phyloP scores from a whole-genome alignment of 2,329 filamentous ascomycete species.

The Trichoderma citrinoviride region DNA sequence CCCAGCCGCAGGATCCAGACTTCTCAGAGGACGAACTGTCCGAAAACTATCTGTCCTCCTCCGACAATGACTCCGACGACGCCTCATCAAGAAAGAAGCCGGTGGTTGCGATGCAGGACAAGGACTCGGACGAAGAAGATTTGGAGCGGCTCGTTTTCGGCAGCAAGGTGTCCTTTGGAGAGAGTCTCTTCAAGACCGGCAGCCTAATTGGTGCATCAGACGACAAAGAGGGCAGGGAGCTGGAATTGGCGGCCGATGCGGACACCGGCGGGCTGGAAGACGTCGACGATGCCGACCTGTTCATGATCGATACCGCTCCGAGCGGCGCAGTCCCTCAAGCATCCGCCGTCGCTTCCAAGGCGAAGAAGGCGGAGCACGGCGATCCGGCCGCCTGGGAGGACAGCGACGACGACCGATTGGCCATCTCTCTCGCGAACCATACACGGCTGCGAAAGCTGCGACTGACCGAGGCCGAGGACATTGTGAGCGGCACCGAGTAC shows the following conservation, averaged over 20 bases:
- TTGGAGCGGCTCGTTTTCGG: constrained; percentile 88
- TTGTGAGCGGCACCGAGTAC: constrained; percentile 85
- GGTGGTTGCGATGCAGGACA: constrained; percentile 48
- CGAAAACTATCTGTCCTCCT: constrained; percentile 31
- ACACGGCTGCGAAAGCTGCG: constrained; percentile 80
- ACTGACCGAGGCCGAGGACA: constrained; percentile 75
- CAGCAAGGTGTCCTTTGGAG: constrained; percentile 76
- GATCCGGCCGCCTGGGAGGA: constrained; percentile 78
- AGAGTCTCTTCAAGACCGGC: constrained; percentile 63
- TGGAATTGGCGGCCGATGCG: constrained; percentile 41
- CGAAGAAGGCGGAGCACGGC: constrained; percentile 27
- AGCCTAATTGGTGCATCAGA: constrained; percentile 35
- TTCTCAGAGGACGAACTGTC: constrained; percentile 31
- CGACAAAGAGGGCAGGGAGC: constrained; percentile 35
- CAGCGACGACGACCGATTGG: constrained; percentile 88
- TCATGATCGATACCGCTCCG: constrained; percentile 73
- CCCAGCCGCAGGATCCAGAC: constrained; percentile 32
- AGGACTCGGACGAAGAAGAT: constrained; percentile 80
- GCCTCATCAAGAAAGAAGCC: constrained; percentile 24
- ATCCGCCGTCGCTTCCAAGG: constrained; percentile 28
- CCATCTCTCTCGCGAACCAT: constrained; percentile 75
- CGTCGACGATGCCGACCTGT: constrained; percentile 74
- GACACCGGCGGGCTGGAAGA: constrained; percentile 57
- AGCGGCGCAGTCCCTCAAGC: constrained; percentile 38
- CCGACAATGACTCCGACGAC: constrained; percentile 32